These are phyloP conservation scores for Rutstroemia sp. DNA, from an alignment of 2,329 filamentous ascomycete species.

Conservation along the genomic window DNA sequence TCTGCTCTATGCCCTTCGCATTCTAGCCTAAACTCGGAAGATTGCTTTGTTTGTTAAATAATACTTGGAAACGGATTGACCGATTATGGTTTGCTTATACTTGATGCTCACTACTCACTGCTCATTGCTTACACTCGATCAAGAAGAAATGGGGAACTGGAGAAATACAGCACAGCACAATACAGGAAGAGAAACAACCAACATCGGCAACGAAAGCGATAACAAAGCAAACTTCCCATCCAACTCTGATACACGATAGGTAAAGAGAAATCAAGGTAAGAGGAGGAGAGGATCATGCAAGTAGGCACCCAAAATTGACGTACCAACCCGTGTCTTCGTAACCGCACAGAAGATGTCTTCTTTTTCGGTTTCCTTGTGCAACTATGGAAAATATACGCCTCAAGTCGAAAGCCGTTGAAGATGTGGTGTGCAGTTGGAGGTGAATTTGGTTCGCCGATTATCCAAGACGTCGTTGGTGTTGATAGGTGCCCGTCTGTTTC, in stretches of 20 bases:
- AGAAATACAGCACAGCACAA: not conserved
- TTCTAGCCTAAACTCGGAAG: not conserved
- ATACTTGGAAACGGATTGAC: not conserved
- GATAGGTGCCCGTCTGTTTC: not conserved
- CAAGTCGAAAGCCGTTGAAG: not conserved
- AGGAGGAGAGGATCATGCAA: constrained; percentile 2
- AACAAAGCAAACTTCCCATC: not conserved
- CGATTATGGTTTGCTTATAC: no score
- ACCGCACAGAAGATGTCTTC: not conserved
- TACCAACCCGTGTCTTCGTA: constrained; percentile 7
- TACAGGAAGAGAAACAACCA: not conserved
- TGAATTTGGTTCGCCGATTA: not conserved
- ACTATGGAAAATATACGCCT: not conserved
- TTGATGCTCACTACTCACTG: no score
- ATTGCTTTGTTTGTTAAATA: not conserved
- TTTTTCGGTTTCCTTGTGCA: not conserved
- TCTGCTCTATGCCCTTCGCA: not conserved
- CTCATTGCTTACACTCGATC: no score
- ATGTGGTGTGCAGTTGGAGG: not conserved
- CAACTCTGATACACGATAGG: not conserved
- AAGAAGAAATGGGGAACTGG: not conserved
- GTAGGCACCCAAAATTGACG: constrained; percentile 2
- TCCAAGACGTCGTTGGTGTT: not conserved
- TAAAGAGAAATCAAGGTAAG: not conserved
- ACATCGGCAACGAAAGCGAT: not conserved